Percentiles rank a stretch among this genome's conserved stretches.
Evolutionary conservation across 164 flowering plant species (phyloP).

Genomic region (Nymphaea thermarum): DNA sequence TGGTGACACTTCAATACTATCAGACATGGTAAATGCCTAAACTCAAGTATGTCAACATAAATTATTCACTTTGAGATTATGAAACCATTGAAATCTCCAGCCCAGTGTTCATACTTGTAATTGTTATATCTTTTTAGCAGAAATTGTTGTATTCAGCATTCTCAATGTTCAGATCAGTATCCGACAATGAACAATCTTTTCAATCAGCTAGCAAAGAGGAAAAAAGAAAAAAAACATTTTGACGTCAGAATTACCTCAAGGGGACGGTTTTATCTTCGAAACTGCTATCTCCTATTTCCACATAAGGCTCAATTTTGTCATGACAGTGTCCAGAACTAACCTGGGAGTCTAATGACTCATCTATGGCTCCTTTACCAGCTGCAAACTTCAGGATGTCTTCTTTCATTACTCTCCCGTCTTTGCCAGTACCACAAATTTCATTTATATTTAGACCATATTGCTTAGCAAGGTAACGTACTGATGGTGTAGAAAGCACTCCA

Average conservation of each 20-base stretch:
- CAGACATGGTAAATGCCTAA: too few species aligned
- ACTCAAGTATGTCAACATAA: too few species aligned
- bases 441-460: slow-evolving; percentile 50
- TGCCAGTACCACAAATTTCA: slow-evolving; percentile 68
- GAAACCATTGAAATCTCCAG: too few species aligned
- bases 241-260: slow-evolving; percentile 41
- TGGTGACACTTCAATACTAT: too few species aligned
- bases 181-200: too few species aligned
- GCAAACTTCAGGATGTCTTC: slow-evolving; percentile 71
- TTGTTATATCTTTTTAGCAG: too few species aligned
- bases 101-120: too few species aligned
- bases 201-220: too few species aligned
- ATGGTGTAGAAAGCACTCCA: slow-evolving; percentile 65
- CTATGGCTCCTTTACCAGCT: slow-evolving; percentile 24
- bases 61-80: too few species aligned
- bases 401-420: slow-evolving; percentile 71
- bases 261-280: slow-evolving; percentile 46
- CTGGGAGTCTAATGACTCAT: slow-evolving; percentile 17
- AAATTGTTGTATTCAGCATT: too few species aligned
- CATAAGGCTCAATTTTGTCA: background rate
- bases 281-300: slow-evolving; percentile 10
- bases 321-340: slow-evolving; percentile 6
- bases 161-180: too few species aligned
- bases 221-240: too few species aligned
- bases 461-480: slow-evolving; percentile 72